Percentiles rank a stretch among this genome's conserved stretches.
phyloP scores from a whole-genome alignment of 306 rosid species.

The Echinosophora koreensis region DNA sequence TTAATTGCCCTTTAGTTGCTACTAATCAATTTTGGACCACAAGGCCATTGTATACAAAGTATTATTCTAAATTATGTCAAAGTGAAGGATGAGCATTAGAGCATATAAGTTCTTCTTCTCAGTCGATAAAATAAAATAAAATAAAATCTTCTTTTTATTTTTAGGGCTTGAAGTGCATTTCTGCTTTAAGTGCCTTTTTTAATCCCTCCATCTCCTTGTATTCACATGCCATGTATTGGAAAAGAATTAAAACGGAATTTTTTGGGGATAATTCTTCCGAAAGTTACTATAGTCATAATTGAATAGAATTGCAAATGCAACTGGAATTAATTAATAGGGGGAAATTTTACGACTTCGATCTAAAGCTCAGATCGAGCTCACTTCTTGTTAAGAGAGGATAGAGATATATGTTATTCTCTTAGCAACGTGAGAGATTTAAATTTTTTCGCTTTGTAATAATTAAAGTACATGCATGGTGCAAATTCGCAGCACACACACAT shows the following conservation, averaged over 20 bases:
- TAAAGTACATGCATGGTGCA: no score
- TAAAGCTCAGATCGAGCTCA: no score
- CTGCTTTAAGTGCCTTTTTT: slow-evolving; percentile 36
- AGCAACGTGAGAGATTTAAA: no score
- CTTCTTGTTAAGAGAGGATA: no score
- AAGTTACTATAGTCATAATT: neutral
- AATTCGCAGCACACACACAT: no score
- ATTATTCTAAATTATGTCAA: slow-evolving; percentile 20
- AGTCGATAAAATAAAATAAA: no score
- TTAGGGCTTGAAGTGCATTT: slow-evolving; percentile 31
- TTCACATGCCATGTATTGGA: neutral
- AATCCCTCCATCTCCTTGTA: neutral
- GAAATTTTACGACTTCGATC: no score
- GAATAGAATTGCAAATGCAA: neutral
- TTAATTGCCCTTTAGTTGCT: neutral
- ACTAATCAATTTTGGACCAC: slow-evolving; percentile 30
- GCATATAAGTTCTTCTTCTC: no score
- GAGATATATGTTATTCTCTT: no score
- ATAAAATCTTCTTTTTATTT: neutral
- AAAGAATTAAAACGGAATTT: neutral
- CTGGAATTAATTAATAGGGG: no score
- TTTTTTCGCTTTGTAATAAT: no score
- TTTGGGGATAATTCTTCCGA: neutral
- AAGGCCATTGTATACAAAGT: slow-evolving; percentile 20
- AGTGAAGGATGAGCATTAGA: slow-evolving; percentile 29